Base-by-base conservation (phyloP, 257 asterid species). In the Gentiana macrophylla region DNA sequence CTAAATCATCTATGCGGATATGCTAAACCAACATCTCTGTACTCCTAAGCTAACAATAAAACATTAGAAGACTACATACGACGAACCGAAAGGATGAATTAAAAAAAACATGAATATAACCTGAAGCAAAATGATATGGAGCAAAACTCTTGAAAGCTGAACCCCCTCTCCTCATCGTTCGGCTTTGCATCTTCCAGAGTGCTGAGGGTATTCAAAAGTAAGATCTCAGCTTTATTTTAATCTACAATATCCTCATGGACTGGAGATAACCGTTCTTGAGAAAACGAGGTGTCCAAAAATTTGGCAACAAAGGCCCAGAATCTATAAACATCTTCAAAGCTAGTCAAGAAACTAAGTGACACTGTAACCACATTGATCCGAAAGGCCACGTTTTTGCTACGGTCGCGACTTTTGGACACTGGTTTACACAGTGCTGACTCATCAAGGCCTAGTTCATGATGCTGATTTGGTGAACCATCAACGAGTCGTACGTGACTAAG, bases 291-390 rank as follows among this genome's bases (percentile, higher is more conserved):
- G 51, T 73, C 56, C 37, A 73, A 59, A 65, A 73, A 73, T 57
- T 61, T 73, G 1, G 78, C 78, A 58, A 73, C 56, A 61, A 73
- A 73, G 12, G 63, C 69, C 78, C 78, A 73, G 67, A 68, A 34
- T 38, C 50, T 73, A 63, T 73, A 68, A 32, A 73, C 78, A 48
- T 73, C 78, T 53, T 73, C 74, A 32, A 68, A 73, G 50, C 64
- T 73, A 49, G 78, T 73, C 37, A 73, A 55, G 52, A 68, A 73
- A 34, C 78, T 64, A 10, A 73, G 74, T 1, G 78, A 68, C 2
- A 54, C 78, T 0, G 78, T 68, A 47, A 68, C 74, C n/a, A 63
- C 78, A 65, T 67, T 70, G 15, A 67, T 32, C 11, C 78, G 47
- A n/a, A 62, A 32, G 41, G 64, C 37, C 37, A 9, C 35, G 48